These are phyloP conservation scores for Clarireedia monteithiana DNA, from an alignment of 2,329 filamentous ascomycete species.

Conservation along the genomic window DNA sequence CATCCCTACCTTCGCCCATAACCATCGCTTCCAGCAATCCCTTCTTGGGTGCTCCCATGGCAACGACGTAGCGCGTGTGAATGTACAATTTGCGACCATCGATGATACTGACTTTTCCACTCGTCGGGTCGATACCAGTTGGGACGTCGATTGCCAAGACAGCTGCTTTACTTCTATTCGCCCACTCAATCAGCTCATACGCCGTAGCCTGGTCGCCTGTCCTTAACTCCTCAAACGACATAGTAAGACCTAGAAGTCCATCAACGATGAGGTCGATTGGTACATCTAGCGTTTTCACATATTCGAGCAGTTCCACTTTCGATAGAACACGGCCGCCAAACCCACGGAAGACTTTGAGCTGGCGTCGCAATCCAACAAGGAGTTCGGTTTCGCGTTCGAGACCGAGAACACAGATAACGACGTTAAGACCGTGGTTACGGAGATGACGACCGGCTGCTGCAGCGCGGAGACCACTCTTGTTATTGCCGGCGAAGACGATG, in stretches of 20 bases:
- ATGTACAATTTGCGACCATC: slow-evolving; percentile 77
- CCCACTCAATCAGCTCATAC: slow-evolving; percentile 88
- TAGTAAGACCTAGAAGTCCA: slow-evolving; percentile 76
- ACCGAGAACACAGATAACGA: slow-evolving; percentile 77
- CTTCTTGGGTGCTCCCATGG: slow-evolving; percentile 78
- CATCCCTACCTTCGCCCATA: slow-evolving; percentile 23
- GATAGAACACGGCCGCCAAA: slow-evolving; percentile 67
- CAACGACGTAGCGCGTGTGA: slow-evolving; percentile 73
- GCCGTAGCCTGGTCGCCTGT: slow-evolving; percentile 75
- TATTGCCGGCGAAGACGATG: slow-evolving; percentile 93
- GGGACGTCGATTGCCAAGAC: slow-evolving; percentile 87
- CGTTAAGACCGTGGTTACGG: slow-evolving; percentile 71
- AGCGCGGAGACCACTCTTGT: slow-evolving; percentile 77
- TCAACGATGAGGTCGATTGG: slow-evolving; percentile 79
- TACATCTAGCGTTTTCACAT: slow-evolving; percentile 49
- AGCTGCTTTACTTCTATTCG: slow-evolving; percentile 76
- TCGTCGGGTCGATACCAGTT: slow-evolving; percentile 75
- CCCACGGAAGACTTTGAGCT: slow-evolving; percentile 76
- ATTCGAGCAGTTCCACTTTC: slow-evolving; percentile 55
- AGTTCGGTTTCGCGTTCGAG: slow-evolving; percentile 77
- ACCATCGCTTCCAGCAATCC: slow-evolving; percentile 70
- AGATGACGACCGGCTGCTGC: slow-evolving; percentile 82
- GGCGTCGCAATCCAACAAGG: slow-evolving; percentile 70
- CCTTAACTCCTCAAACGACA: slow-evolving; percentile 81
- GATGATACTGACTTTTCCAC: slow-evolving; percentile 55